Base-by-base conservation (phyloP, 2,329 filamentous ascomycete species). In the Penicillium polonicum region DNA sequence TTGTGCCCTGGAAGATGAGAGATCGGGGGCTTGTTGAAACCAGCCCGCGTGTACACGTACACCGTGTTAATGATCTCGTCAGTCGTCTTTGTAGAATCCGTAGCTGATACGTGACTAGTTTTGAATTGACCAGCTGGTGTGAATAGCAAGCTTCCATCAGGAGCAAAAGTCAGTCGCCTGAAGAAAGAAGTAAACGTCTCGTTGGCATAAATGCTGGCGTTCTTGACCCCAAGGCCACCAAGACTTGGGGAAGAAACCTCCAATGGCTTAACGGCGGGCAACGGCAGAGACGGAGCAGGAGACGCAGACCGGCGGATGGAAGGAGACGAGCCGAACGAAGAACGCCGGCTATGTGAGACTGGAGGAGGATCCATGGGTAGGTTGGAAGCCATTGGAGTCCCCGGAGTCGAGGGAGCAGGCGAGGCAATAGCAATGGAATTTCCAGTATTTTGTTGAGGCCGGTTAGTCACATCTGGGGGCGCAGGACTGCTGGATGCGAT, bases 131-230 rank as follows among this genome's bases (percentile, higher is more conserved):
- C 94, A 2, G 94, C 93, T 2, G 94, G 94, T 0, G 94, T 99
- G 62, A 99, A 88, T 5, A 99, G 82, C 49, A 99, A 80, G 72
- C 92, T 96, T 27, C 94, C 94, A 71, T 99, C 95, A 0, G 94
- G 93, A 1, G 95, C 92, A 71, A 99, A 99, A 0, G 93, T 92
- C 49, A 99, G 80, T 46, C 94, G 86, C 52, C 94, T 85, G 78
- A 99, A 99, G 78, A 99, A 99, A 0, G 94, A 97, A 0, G 93
- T 97, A 59, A 97, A 84, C 0, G 93, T 97, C 76, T 99, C 94
- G 68, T 97, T 97, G 45, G 92, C 92, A 72, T 99, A 99, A 45
- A 99, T 87, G 65, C 87, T 92, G 42, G 92, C 87, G 67, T 96
- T 97, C 71, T 88, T 91, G 52, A 91, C 84, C 10, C 88, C 88